Percentiles rank a stretch among this genome's conserved stretches.
Conservation (phyloP, 1,139 yeast species). For the Saccharomyces hybrid region DNA sequence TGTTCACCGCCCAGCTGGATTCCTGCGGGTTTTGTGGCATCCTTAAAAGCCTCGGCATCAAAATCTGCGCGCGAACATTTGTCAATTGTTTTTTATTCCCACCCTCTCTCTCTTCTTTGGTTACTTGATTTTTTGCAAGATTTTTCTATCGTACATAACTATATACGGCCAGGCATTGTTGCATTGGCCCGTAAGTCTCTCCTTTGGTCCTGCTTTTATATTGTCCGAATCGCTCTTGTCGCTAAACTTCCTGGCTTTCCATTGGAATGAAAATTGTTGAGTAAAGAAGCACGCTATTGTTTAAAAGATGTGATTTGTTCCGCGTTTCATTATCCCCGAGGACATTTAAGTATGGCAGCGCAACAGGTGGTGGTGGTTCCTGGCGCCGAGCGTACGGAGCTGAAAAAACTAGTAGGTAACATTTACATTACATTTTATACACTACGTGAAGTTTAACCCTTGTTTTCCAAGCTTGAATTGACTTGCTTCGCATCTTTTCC, state of each 20-base stretch:
- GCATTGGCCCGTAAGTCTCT: background rate
- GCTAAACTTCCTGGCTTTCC: background rate
- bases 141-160: background rate
- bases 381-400: background rate
- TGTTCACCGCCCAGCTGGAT: too few species aligned
- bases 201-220: background rate
- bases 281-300: background rate
- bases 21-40: background rate
- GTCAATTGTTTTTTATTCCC: too few species aligned
- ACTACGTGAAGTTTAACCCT: background rate
- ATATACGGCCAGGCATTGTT: background rate
- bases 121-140: too few species aligned
- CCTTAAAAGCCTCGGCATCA: too few species aligned
- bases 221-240: background rate
- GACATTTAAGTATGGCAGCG: too few species aligned
- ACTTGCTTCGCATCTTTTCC: background rate
- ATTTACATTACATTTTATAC: background rate
- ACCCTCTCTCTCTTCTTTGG: background rate
- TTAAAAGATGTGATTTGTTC: background rate
- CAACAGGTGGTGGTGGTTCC: background rate
- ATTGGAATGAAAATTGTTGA: background rate
- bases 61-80: too few species aligned
- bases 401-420: background rate
- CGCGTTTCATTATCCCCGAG: too few species aligned
- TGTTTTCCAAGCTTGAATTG: background rate